Evolutionary conservation across 2,329 filamentous ascomycete species (phyloP).

Genomic region (Penicillium rolfsii): DNA sequence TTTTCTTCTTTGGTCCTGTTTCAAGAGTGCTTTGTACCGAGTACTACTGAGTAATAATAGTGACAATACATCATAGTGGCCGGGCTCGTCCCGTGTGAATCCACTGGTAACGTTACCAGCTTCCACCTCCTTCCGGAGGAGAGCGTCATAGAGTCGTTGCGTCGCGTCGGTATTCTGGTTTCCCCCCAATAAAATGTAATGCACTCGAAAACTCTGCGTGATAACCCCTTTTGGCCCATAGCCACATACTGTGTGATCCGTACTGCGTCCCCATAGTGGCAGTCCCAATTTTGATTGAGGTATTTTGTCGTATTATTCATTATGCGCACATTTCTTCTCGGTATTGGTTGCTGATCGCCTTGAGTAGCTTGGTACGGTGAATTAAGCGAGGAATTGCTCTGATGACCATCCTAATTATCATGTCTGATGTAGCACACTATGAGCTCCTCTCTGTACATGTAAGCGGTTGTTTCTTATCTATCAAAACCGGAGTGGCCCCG

Average conservation of each 20-base stretch:
- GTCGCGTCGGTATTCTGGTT: conserved; percentile 8
- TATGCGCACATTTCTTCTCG: background rate
- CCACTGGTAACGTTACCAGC: conserved; percentile 20
- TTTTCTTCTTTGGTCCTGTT: background rate
- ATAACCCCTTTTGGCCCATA: background rate
- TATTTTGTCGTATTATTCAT: background rate
- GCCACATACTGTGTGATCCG: background rate
- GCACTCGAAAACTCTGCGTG: conserved; percentile 9
- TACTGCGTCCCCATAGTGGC: background rate
- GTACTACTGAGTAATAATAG: background rate
- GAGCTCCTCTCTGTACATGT: background rate
- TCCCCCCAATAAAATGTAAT: conserved; percentile 5
- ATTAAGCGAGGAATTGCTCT: conserved; percentile 1
- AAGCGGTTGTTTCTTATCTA: background rate
- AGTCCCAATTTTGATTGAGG: background rate
- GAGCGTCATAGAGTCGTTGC: conserved; percentile 24
- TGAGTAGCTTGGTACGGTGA: background rate
- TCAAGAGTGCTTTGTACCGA: background rate
- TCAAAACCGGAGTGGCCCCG: background rate
- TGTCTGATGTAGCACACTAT: background rate
- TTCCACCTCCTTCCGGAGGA: conserved; percentile 21
- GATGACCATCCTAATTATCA: background rate
- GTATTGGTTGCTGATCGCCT: background rate
- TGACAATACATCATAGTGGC: conserved; percentile 6
- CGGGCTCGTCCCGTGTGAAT: conserved; percentile 8